Percentiles rank a stretch among this genome's conserved stretches.
phyloP scores from a whole-genome alignment of 1,139 yeast genomes.

The Taiozyma sp. region DNA sequence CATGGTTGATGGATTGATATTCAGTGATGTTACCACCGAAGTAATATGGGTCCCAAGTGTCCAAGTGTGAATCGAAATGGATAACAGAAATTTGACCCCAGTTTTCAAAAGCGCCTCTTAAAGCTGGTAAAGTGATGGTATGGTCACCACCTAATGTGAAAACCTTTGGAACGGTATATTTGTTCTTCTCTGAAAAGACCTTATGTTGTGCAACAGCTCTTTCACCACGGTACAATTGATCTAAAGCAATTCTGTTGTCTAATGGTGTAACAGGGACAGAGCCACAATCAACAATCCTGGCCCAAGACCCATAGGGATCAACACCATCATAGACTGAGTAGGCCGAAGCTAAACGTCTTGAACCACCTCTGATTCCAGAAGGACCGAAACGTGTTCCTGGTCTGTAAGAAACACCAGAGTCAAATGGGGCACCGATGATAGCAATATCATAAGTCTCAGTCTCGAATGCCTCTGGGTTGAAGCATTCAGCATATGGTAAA shows the following conservation, averaged over 20 bases:
- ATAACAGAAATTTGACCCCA: slow-evolving; percentile 44
- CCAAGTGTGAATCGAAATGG: slow-evolving; percentile 57
- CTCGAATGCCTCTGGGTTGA: slow-evolving; percentile 28
- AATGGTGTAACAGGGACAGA: slow-evolving; percentile 57
- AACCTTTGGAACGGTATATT: slow-evolving; percentile 32
- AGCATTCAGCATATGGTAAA: slow-evolving; percentile 41
- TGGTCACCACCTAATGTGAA: slow-evolving; percentile 60
- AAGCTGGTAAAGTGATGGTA: slow-evolving; percentile 48
- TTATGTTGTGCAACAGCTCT: slow-evolving; percentile 42
- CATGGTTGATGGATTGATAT: slow-evolving; percentile 50
- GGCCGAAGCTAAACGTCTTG: slow-evolving; percentile 48
- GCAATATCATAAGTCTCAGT: slow-evolving; percentile 39
- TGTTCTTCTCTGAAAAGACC: slow-evolving; percentile 23
- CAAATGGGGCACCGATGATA: slow-evolving; percentile 56
- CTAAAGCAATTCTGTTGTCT: slow-evolving; percentile 52
- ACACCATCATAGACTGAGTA: slow-evolving; percentile 35
- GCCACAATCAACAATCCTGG: slow-evolving; percentile 52
- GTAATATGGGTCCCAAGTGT: slow-evolving; percentile 53
- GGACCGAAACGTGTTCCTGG: slow-evolving; percentile 66
- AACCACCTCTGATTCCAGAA: slow-evolving; percentile 50
- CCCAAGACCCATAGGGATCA: slow-evolving; percentile 52
- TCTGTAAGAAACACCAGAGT: slow-evolving; percentile 53
- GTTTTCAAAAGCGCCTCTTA: slow-evolving; percentile 47
- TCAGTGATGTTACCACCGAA: slow-evolving; percentile 53
- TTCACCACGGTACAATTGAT: slow-evolving; percentile 50